Percentiles rank a stretch among this genome's conserved stretches.
Evolutionary conservation across 306 rosid species (phyloP).

Genomic region (Canavalia ensiformis): DNA sequence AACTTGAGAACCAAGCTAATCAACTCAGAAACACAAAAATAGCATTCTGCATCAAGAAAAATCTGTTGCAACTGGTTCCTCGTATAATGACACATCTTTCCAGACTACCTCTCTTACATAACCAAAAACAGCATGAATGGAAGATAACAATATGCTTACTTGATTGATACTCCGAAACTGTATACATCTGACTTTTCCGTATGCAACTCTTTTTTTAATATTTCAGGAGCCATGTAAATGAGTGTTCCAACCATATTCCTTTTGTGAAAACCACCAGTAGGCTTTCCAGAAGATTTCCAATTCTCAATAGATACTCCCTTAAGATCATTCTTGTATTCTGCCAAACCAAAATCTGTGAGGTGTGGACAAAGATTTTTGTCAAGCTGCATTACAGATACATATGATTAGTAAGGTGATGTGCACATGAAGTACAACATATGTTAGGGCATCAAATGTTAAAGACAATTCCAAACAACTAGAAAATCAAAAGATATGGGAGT

Average conservation of each 20-base stretch:
- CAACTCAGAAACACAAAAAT: constrained; percentile 27
- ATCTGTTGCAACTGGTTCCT: neutral
- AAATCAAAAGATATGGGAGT: constrained; percentile 54
- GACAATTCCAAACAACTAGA: constrained; percentile 12
- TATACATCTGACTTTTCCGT: constrained; percentile 91
- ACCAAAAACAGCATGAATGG: constrained; percentile 5
- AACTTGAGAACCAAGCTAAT: constrained; percentile 14
- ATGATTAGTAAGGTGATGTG: constrained; percentile 31
- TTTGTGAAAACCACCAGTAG: constrained; percentile 98
- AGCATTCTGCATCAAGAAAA: constrained; percentile 12
- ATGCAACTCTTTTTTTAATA: constrained; percentile 82
- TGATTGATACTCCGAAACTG: constrained; percentile 87
- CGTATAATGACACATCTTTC: constrained; percentile 4
- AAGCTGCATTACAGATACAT: constrained; percentile 67
- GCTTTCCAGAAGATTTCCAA: constrained; percentile 94
- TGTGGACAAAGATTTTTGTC: constrained; percentile 74
- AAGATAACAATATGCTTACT: constrained; percentile 61
- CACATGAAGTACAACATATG: constrained; percentile 20
- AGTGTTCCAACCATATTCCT: constrained; percentile 93
- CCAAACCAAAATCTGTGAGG: constrained; percentile 97
- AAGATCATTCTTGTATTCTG: constrained; percentile 72
- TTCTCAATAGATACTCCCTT: constrained; percentile 72
- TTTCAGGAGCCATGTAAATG: constrained; percentile 96
- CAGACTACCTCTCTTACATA: constrained; percentile 11
- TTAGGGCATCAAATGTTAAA: neutral